Conservation (phyloP, 345 rosid species). For the Carallia brachiata region DNA sequence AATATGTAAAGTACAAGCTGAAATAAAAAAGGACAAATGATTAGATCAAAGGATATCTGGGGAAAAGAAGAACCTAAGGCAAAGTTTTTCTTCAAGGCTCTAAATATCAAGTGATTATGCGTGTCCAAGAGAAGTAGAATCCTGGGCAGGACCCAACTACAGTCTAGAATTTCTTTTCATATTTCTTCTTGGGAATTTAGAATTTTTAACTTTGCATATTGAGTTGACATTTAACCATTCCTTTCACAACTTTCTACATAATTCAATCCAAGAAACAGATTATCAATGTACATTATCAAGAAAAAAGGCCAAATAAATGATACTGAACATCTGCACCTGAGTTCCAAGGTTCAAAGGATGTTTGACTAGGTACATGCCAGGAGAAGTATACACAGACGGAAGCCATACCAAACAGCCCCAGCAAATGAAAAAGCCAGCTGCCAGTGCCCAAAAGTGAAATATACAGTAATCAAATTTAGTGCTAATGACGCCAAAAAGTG, state of each 20-base stretch:
- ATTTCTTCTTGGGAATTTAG: background rate
- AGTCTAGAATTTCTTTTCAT: background rate
- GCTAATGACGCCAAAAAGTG: background rate
- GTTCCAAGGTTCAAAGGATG: slow-evolving; percentile 94
- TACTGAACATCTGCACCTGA: slow-evolving; percentile 50
- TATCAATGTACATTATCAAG: background rate
- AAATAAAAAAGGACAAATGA: slow-evolving; percentile 18
- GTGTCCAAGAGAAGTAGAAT: too few relatives aligned
- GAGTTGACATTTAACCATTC: slow-evolving; percentile 4
- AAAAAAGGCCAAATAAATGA: background rate
- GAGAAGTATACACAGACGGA: slow-evolving; percentile 94
- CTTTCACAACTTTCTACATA: background rate
- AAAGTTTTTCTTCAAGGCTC: background rate
- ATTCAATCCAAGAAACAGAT: background rate
- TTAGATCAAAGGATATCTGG: slow-evolving; percentile 15
- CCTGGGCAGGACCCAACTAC: background rate
- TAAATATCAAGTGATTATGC: too few relatives aligned
- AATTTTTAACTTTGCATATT: too few relatives aligned
- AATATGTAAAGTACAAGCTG: slow-evolving; percentile 84
- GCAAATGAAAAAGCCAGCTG: slow-evolving; percentile 99
- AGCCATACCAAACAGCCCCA: slow-evolving; percentile 99
- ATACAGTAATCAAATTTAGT: background rate
- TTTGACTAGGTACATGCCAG: slow-evolving; percentile 98
- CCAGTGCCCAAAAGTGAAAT: slow-evolving; percentile 17
- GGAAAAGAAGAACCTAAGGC: background rate